Conservation (phyloP, 2,329 filamentous ascomycete genomes). For the Metarhizium robertsii region DNA sequence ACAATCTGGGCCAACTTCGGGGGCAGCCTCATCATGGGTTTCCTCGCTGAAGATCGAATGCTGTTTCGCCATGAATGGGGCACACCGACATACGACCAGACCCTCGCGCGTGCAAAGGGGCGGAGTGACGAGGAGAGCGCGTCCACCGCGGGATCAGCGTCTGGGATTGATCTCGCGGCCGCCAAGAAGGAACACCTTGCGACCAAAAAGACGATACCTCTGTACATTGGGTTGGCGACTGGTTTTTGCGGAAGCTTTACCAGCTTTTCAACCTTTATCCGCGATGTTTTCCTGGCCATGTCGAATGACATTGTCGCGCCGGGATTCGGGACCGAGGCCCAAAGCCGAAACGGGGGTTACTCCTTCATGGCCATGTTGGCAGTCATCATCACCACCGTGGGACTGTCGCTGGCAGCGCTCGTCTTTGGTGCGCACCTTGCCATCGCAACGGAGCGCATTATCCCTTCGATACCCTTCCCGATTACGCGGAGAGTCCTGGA, state of each 20-base stretch:
- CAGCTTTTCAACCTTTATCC: conserved; percentile 78
- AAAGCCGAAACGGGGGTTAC: conserved; percentile 59
- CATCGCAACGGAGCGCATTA: conserved; percentile 44
- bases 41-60: conserved; percentile 68
- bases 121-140: conserved; percentile 28
- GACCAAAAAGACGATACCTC: conserved; percentile 74
- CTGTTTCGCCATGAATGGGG: conserved; percentile 65
- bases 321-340: conserved; percentile 26
- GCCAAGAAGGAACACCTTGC: conserved; percentile 50
- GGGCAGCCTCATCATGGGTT: conserved; percentile 77
- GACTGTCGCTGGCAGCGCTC: conserved; percentile 60
- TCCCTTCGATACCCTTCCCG: conserved; percentile 49
- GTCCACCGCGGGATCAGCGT: conserved; percentile 4
- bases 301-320: conserved; percentile 56
- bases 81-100: conserved; percentile 27
- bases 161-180: conserved; percentile 27
- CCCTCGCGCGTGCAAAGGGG: conserved; percentile 19
- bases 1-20: conserved; percentile 83
- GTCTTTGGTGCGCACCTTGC: conserved; percentile 69
- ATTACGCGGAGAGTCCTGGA: conserved; percentile 55
- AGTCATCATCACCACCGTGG: conserved; percentile 62
- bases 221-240: conserved; percentile 79
- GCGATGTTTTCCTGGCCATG: conserved; percentile 70
- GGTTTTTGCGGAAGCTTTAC: conserved; percentile 88
- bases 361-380: conserved; percentile 74